Percentiles rank a stretch among this genome's conserved stretches.
Conservation (phyloP, 176 grass and related monocot species). For the Lolium multiflorum region DNA sequence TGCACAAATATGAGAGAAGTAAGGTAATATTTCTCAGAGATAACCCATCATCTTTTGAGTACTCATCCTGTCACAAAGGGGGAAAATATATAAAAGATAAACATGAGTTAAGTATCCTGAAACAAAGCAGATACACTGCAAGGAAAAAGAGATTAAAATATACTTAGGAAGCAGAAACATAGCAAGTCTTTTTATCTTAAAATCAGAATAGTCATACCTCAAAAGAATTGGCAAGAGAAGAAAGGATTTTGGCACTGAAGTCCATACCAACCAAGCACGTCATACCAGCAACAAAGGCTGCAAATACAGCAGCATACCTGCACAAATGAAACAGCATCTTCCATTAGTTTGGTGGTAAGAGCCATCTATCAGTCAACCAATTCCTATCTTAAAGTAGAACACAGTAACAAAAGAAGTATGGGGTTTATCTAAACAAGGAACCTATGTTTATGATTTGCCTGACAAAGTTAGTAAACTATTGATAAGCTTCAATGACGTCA, state of each 20-base stretch:
- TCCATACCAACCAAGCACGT: slow-evolving; percentile 90
- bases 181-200: slow-evolving; percentile 18
- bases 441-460: not conserved
- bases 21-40: slow-evolving; percentile 87
- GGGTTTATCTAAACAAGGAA: not conserved
- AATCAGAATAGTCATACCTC: slow-evolving; percentile 61
- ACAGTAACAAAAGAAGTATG: not conserved
- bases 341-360: slow-evolving; percentile 32
- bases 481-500: not conserved
- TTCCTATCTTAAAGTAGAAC: not conserved
- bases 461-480: not conserved
- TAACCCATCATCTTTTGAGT: slow-evolving; percentile 76
- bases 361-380: slow-evolving; percentile 27
- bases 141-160: not conserved
- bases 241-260: slow-evolving; percentile 88
- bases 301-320: slow-evolving; percentile 91
- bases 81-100: slow-evolving; percentile 13
- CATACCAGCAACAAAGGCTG: slow-evolving; percentile 93
- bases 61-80: slow-evolving; percentile 70
- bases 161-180: not conserved
- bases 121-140: slow-evolving; percentile 1
- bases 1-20: slow-evolving; percentile 76
- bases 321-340: slow-evolving; percentile 23
- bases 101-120: slow-evolving; percentile 10
- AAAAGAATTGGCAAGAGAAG: slow-evolving; percentile 75